phyloP scores from a whole-genome alignment of 495 filamentous ascomycete species.

The Annulohypoxylon maeteangense region DNA sequence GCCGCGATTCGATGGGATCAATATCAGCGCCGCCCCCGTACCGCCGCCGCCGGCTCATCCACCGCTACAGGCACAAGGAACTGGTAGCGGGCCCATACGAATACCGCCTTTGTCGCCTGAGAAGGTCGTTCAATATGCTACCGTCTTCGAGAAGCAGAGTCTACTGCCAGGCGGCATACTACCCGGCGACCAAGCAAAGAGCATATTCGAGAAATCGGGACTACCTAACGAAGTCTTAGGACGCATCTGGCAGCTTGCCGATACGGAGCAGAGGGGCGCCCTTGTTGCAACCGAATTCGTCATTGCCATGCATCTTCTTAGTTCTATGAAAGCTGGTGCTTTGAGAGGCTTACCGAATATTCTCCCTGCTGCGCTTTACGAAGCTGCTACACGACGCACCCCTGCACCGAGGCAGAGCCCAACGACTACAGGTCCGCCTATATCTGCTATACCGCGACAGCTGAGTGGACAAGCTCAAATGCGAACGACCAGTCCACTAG shows the following conservation, averaged over 20 bases:
- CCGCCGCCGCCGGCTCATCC: conserved; percentile 60
- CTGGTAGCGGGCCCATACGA: conserved; percentile 76
- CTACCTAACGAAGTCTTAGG: conserved; percentile 91
- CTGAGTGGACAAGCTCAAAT: conserved; percentile 57
- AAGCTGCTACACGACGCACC: conserved; percentile 83
- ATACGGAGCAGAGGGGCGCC: conserved; percentile 89
- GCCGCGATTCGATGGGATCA: conserved; percentile 87
- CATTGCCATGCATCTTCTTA: conserved; percentile 96
- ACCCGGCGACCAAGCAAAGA: conserved; percentile 89
- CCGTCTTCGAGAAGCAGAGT: conserved; percentile 87
- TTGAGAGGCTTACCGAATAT: conserved; percentile 82
- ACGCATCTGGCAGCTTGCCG: conserved; percentile 92
- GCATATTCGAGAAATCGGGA: conserved; percentile 92
- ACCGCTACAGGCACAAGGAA: conserved; percentile 70
- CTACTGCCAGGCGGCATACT: conserved; percentile 77
- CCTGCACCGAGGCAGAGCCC: conserved; percentile 53
- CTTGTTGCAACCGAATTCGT: conserved; percentile 94
- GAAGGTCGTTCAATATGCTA: conserved; percentile 86
- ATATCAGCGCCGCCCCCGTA: conserved; percentile 46
- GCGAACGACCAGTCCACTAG: conserved; percentile 77
- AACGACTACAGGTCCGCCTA: conserved; percentile 46
- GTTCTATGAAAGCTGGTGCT: conserved; percentile 84
- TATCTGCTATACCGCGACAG: conserved; percentile 59
- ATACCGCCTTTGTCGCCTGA: conserved; percentile 91
- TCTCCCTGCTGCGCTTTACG: conserved; percentile 87